Conservation (phyloP, 331 rosid genomes). For the Rosa hybrid region DNA sequence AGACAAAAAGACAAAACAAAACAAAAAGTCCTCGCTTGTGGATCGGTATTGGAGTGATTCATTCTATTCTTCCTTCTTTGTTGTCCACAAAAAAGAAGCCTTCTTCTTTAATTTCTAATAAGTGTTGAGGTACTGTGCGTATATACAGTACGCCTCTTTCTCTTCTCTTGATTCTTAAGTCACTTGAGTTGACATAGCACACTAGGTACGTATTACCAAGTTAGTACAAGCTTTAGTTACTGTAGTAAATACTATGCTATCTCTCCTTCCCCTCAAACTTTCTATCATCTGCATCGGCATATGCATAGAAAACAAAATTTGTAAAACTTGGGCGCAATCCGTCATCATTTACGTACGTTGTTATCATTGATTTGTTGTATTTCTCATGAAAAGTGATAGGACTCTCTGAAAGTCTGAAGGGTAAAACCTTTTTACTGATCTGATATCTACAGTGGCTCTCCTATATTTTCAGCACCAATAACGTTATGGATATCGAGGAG, state of each 20-base stretch:
- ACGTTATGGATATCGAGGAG: too few species aligned
- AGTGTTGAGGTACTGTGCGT: not conserved
- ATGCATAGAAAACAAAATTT: not conserved
- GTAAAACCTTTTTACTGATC: not conserved
- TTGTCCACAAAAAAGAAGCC: not conserved
- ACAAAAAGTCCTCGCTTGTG: not conserved
- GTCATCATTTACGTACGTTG: not conserved
- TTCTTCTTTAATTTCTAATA: not conserved
- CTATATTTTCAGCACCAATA: not conserved
- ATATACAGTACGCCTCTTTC: not conserved
- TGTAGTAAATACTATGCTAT: not conserved
- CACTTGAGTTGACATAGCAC: not conserved
- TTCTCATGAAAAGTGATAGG: not conserved
- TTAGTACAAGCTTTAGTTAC: not conserved
- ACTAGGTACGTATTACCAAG: not conserved
- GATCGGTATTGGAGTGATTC: not conserved
- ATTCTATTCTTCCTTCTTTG: not conserved
- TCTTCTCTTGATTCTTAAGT: not conserved
- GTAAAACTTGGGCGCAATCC: not conserved
- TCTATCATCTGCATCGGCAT: not conserved
- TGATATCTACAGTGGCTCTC: not conserved
- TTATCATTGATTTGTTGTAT: not conserved
- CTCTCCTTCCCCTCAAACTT: not conserved
- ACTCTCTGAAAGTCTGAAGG: not conserved
- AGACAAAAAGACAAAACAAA: not conserved